Base-by-base conservation (phyloP, 2,329 filamentous ascomycete genomes). In the Neonectria sp. region DNA sequence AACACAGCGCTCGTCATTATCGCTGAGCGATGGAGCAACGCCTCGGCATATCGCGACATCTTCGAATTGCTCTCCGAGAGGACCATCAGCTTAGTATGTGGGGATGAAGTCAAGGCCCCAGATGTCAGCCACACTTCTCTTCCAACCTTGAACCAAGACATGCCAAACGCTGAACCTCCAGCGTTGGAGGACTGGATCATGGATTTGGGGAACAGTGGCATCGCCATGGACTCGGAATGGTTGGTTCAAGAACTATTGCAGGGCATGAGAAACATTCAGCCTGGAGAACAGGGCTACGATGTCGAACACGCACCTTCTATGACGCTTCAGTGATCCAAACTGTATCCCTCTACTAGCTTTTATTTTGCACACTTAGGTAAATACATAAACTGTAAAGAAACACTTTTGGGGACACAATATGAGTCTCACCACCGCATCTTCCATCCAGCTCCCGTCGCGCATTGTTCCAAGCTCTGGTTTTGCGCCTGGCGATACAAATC, bases 1-100 rank as follows among this genome's bases (percentile, higher is more conserved):
- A 79, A 71, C 29, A 79, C 73, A 2, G 76, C 78, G 1, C 72
- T 81, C 7, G 73, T 79, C 37, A 79, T 82, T 46, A 79, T 81
- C 11, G 78, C 79, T 4, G 77, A 81, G 57, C 63, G 79, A 17
- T 80, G 78, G 79, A 76, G 60, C n/a, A 58, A 73, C 24, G 79
- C 79, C 0, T 73, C 75, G 1, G 60, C 77, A 0, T 81, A 80
- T 65, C 71, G 79, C 4, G 78, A 81, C 52, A 78, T 79, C 0
- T 79, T 79, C 31, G 77, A 79, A 60, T 37, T 71, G 0, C 67
- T 79, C n/a, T 76, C 77, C 0, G 69, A 76, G 40, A 60, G 69
- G 6, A 78, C 76, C 0, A 75, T 78, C n/a, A 70, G 52, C 45
- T 75, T 79, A 63, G 58, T 79, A 17, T 70, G 67, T n/a, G 68